Evolutionary conservation across 2,329 filamentous ascomycete genomes (phyloP).

Genomic region (Phialophora macrospora): DNA sequence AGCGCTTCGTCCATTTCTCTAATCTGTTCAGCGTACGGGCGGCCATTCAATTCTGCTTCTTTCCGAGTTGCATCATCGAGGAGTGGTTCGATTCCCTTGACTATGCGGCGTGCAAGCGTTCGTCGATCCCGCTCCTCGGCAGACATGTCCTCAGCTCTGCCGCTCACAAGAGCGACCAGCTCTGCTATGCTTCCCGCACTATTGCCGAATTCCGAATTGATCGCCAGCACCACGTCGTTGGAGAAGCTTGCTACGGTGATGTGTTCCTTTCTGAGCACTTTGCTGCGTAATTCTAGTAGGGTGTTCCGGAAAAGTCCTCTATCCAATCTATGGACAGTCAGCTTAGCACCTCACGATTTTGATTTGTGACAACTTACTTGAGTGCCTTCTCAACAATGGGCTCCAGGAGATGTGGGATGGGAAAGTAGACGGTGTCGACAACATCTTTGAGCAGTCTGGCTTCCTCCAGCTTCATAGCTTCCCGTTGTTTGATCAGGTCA

Average conservation of each 20-base stretch:
- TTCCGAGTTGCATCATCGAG: constrained; percentile 76
- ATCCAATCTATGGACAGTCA: constrained; percentile 45
- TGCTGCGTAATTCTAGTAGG: constrained; percentile 58
- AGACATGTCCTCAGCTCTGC: constrained; percentile 51
- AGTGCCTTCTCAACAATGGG: constrained; percentile 81
- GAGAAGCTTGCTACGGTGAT: constrained; percentile 66
- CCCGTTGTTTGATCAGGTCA: constrained; percentile 73
- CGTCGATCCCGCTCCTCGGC: constrained; percentile 78
- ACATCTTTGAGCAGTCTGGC: constrained; percentile 76
- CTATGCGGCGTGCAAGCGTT: constrained; percentile 84
- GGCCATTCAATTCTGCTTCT: constrained; percentile 78
- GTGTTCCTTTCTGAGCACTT: constrained; percentile 62
- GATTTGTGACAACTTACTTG: constrained; percentile 64
- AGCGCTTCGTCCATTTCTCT: constrained; percentile 75
- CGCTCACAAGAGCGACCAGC: constrained; percentile 57
- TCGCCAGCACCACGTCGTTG: constrained; percentile 60
- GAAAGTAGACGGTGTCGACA: constrained; percentile 90
- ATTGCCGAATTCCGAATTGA: constrained; percentile 60
- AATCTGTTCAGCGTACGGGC: constrained; percentile 70
- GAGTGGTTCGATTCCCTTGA: constrained; percentile 78
- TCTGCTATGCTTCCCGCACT: constrained; percentile 54
- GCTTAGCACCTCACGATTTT: constrained; percentile 34
- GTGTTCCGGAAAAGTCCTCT: constrained; percentile 62
- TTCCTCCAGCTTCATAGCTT: constrained; percentile 76
- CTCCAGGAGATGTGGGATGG: constrained; percentile 74